Evolutionary conservation across 495 filamentous ascomycete genomes (phyloP).

Genomic region (Aspergillus homomorphus): DNA sequence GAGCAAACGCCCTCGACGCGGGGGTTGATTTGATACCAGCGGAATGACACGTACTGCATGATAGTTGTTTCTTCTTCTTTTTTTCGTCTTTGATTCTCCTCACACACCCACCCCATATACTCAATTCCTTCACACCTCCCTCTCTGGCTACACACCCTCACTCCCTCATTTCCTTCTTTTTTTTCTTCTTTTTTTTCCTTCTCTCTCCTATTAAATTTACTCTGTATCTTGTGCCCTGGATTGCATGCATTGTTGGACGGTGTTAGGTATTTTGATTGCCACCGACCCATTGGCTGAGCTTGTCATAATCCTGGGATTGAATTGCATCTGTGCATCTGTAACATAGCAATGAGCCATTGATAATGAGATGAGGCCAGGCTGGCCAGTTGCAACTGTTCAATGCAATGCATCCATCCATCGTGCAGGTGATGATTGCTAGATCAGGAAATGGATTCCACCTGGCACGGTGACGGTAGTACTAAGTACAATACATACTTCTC

Average conservation of each 20-base stretch:
- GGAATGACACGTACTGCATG: conserved; percentile 1
- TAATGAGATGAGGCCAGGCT: not conserved
- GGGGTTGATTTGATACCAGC: conserved; percentile 23
- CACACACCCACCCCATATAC: not conserved
- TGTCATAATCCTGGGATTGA: not conserved
- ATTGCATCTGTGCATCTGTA: not conserved
- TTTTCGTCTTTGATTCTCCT: conserved; percentile 5
- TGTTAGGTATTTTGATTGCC: not conserved
- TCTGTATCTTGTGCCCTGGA: conserved; percentile 5
- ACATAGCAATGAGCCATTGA: not conserved
- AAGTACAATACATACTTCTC: too few species aligned
- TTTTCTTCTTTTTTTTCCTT: not conserved
- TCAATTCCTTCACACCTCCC: not conserved
- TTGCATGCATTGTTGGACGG: conserved; percentile 8
- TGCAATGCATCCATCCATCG: too few species aligned
- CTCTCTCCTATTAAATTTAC: conserved; percentile 4
- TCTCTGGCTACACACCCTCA: not conserved
- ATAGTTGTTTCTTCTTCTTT: conserved; percentile 3
- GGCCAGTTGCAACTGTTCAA: not conserved
- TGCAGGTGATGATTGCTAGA: too few species aligned
- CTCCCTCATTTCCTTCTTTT: not conserved
- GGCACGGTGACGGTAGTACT: too few species aligned
- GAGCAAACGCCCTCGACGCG: conserved; percentile 45
- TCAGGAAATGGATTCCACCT: too few species aligned
- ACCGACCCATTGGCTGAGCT: not conserved